These are phyloP conservation scores for Penicillium argentinense DNA, from an alignment of 495 filamentous ascomycete species.

Conservation along the genomic window DNA sequence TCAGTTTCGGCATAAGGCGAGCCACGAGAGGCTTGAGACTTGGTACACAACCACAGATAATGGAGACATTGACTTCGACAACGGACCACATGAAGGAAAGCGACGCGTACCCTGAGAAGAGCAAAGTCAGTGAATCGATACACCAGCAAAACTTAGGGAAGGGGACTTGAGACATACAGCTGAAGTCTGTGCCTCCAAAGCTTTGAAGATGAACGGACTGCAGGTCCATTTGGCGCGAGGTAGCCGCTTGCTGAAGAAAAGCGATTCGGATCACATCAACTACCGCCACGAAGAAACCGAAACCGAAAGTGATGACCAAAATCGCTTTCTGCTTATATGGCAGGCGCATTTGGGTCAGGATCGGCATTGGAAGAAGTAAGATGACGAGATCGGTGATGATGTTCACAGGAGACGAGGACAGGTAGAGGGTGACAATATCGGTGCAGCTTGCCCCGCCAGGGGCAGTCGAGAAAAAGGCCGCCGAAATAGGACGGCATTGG, in stretches of 20 bases:
- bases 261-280: constrained; percentile 89
- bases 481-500: constrained; percentile 75
- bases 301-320: constrained; percentile 74
- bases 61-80: constrained; percentile 85
- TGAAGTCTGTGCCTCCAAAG: constrained; percentile 47
- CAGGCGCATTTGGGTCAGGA: constrained; percentile 80
- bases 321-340: constrained; percentile 83
- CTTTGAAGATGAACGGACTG: constrained; percentile 36
- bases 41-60: constrained; percentile 85
- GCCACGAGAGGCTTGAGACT: constrained; percentile 84
- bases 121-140: too few species aligned
- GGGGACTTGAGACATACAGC: constrained; percentile 39
- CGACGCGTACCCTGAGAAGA: constrained; percentile 65
- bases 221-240: constrained; percentile 29
- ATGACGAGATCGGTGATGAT: constrained; percentile 83
- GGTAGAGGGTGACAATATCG: constrained; percentile 77
- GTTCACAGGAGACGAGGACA: constrained; percentile 81
- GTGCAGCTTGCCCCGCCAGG: constrained; percentile 55
- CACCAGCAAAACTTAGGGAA: not conserved
- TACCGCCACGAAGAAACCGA: constrained; percentile 82
- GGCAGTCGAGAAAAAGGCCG: constrained; percentile 54
- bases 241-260: constrained; percentile 76
- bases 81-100: constrained; percentile 90
- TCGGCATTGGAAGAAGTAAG: constrained; percentile 80
- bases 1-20: constrained; percentile 69